These are phyloP conservation scores for Prunus kanzakura DNA, from an alignment of 306 rosid species.

Conservation along the genomic window DNA sequence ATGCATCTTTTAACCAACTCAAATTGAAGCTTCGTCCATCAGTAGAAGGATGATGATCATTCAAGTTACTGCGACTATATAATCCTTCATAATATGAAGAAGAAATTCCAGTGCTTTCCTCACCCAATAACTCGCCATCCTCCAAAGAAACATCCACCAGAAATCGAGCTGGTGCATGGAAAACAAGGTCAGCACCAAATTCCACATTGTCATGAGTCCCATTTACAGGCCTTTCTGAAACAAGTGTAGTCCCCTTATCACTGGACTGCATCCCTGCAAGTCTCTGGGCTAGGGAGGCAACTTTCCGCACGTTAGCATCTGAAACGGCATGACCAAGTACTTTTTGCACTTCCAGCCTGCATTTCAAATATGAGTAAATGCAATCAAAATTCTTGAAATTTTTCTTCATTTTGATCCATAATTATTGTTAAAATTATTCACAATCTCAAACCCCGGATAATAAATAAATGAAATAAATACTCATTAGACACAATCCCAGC, in stretches of 20 bases:
- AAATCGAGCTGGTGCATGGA: conserved; percentile 77
- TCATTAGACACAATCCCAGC: background rate
- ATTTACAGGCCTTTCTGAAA: conserved; percentile 30
- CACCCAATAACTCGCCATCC: conserved; percentile 56
- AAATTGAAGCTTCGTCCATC: conserved; percentile 43
- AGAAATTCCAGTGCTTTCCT: conserved; percentile 39
- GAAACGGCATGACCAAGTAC: conserved; percentile 58
- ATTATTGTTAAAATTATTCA: background rate
- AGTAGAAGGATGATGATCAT: conserved; percentile 20
- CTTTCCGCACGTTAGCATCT: conserved; percentile 60
- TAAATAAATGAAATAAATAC: background rate
- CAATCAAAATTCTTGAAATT: conserved; percentile 13
- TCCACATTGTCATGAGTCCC: conserved; percentile 42
- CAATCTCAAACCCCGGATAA: background rate
- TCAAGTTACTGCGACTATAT: conserved; percentile 20
- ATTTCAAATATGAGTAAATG: conserved; percentile 19
- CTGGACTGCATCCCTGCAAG: conserved; percentile 62
- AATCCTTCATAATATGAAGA: conserved; percentile 43
- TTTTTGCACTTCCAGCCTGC: conserved; percentile 73
- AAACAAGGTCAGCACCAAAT: conserved; percentile 83
- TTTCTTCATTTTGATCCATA: background rate
- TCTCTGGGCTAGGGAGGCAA: conserved; percentile 56
- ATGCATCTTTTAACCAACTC: conserved; percentile 78
- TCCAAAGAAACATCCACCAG: conserved; percentile 72
- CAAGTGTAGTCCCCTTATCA: conserved; percentile 28